Conservation (phyloP, 129 eudicot genomes). For the Mikania micrantha region DNA sequence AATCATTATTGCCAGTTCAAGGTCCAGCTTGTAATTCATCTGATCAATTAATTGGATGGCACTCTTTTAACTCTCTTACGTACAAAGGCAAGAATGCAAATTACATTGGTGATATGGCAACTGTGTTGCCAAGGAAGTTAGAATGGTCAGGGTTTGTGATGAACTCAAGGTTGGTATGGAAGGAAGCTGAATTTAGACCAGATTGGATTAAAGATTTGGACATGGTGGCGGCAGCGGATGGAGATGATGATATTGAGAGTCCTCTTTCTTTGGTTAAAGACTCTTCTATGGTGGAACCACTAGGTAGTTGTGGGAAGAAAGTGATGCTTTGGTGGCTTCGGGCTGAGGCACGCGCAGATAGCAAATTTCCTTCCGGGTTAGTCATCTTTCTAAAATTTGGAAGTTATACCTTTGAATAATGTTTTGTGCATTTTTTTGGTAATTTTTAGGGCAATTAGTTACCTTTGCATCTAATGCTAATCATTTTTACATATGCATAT, state of each 20-base stretch:
- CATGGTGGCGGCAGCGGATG: slow-evolving; percentile 29
- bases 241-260: slow-evolving; percentile 51
- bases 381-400: slow-evolving; percentile 13
- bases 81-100: slow-evolving; percentile 54
- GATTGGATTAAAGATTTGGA: slow-evolving; percentile 74
- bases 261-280: slow-evolving; percentile 77
- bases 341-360: slow-evolving; percentile 91
- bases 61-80: slow-evolving; percentile 48
- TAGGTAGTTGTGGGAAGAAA: slow-evolving; percentile 89
- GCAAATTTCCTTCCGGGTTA: slow-evolving; percentile 95
- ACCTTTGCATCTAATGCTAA: not conserved
- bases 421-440: not conserved
- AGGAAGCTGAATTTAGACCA: slow-evolving; percentile 62
- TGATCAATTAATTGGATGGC: slow-evolving; percentile 77
- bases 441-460: not conserved
- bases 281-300: slow-evolving; percentile 77
- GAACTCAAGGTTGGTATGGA: slow-evolving; percentile 86
- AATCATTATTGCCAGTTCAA: slow-evolving; percentile 57
- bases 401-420: slow-evolving; percentile 6
- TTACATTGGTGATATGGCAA: slow-evolving; percentile 78
- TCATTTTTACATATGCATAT: not conserved
- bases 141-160: slow-evolving; percentile 92
- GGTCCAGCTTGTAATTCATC: slow-evolving; percentile 96
- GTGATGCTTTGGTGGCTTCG: slow-evolving; percentile 98
- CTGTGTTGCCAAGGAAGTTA: slow-evolving; percentile 74